phyloP scores from a whole-genome alignment of 1,139 yeast genomes.

The Diutina catenulata region DNA sequence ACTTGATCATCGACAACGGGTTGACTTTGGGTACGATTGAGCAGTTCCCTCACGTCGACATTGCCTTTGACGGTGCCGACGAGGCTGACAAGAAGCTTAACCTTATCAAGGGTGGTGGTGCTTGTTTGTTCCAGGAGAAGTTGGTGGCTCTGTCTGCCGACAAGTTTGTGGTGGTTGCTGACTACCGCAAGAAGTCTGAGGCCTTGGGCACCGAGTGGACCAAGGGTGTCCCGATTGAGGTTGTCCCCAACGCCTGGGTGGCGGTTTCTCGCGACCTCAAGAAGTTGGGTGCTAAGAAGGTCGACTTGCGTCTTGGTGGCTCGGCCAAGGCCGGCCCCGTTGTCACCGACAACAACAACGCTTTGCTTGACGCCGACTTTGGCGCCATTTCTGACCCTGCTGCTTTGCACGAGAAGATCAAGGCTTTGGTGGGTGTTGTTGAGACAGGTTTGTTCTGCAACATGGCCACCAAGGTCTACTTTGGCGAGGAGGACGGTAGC shows the following conservation, averaged over 20 bases:
- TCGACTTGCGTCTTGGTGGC: slow-evolving; percentile 74
- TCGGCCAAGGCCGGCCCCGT: slow-evolving; percentile 95
- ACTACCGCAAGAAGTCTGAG: slow-evolving; percentile 69
- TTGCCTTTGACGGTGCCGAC: slow-evolving; percentile 98
- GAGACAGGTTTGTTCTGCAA: slow-evolving; percentile 84
- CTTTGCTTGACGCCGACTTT: slow-evolving; percentile 87
- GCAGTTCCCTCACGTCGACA: slow-evolving; percentile 67
- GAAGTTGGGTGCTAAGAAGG: slow-evolving; percentile 53
- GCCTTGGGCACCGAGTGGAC: slow-evolving; percentile 71
- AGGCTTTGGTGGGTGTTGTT: slow-evolving; percentile 81
- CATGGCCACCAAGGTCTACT: slow-evolving; percentile 71
- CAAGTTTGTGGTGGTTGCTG: slow-evolving; percentile 82
- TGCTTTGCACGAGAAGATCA: slow-evolving; percentile 51
- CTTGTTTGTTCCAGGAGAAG: slow-evolving; percentile 94
- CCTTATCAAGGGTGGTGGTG: slow-evolving; percentile 98
- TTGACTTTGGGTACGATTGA: slow-evolving; percentile 72
- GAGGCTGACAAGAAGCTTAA: slow-evolving; percentile 77
- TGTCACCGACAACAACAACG: slow-evolving; percentile 94
- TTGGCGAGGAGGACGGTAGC: slow-evolving; percentile 72
- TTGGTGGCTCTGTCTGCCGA: slow-evolving; percentile 76
- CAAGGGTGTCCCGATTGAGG: slow-evolving; percentile 91
- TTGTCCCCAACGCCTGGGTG: slow-evolving; percentile 80
- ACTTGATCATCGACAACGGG: slow-evolving; percentile 73
- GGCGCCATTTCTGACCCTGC: slow-evolving; percentile 60
- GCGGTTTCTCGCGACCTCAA: slow-evolving; percentile 57